Evolutionary conservation across 768 basidiomycete species (phyloP), one percentile per base, ranked within the genome.

Genomic region (Mycena capillaripes): DNA sequence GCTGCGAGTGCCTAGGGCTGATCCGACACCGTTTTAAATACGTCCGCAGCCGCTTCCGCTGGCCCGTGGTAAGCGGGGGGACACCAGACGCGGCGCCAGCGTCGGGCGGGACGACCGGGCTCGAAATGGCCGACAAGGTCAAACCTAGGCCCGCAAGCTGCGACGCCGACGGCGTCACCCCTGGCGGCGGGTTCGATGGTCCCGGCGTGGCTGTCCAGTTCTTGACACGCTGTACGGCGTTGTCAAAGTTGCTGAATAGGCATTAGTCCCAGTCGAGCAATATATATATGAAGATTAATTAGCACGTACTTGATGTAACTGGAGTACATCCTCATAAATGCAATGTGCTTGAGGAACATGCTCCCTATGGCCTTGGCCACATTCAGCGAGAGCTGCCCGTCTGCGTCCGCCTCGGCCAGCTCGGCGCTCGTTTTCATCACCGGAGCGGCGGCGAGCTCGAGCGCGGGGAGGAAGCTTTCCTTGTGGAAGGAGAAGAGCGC

Each of bases 301-400:
- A 66, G 58, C 44, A 83, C 93, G 79, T 80, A 96, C 95, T 99
- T 98, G 87, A 97, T 97, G 80, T 98, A 99, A 52, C 93, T 94
- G 36, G 96, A 97, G 81, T 99, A 99, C 94, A 99, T 98, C 84
- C 88, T 95, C 95, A 99, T 96, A 86, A 98, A 98, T 5, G 97
- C 96, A 34, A 96, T 95, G 81, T 99, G 97, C 63, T 93, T 94
- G 65, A 95, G 84, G 82, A 99, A 99, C 56, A 95, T 96, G 68
- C 92, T 89, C 9, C 95, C 97, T 42, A 99, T 93, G 17, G 90
- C 88, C 70, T 89, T 93, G 0, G 95, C 95, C 17, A 95, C 94
- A 53, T 85, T 85, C 62, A 92, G 81, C 0, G 96, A 95, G 42
- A 94, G 78, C 67, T 90, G 89, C 0, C 95, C 96, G 70, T 95